Evolutionary conservation across 257 asterid species (phyloP), one percentile per base, ranked within the genome.

Genomic region (Forsythia viridissima): DNA sequence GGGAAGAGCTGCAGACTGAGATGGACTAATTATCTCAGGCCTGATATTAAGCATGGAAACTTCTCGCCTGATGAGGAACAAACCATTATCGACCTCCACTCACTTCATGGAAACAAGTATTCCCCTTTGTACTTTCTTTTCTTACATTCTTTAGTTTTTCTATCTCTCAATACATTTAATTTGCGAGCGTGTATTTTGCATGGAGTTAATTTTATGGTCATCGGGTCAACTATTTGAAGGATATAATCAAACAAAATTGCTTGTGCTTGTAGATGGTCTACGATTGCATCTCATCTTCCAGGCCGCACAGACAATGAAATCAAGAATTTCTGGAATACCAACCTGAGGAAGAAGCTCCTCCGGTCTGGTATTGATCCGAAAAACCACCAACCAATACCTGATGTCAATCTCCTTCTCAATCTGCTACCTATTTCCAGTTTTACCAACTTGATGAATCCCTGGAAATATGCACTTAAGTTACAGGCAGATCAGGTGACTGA

Each of bases 281-380:
- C 78, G 70, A 91, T 89, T 59, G 96, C 96, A 37, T 73, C 84
- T 66, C 85, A 57, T 66, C 94, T 91, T 46, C 92, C 93, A 0
- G 88, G 90, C 18, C 79, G 96, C 48, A 91, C 96, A 5, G 96
- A 91, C 73, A 91, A 91, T 7, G 96, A 91, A 76, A 30, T 30
- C 34, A 30, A 30, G 34, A 30, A 30, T 30, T 30, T 30, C 1
- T 30, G 34, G 34, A 30, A 30, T 30, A 1, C 34, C 34, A 30
- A 30, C 34, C 34, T 30, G 34, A 30, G 34, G 34, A 30, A 30
- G 34, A 30, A 30, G 34, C 34, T 30, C 34, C 34, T 30, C 34
- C 34, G 34, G 1, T 30, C 34, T 30, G 94, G 94, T 15, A 87
- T 91, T 12, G 90, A 91, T 79, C 94, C 92, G 0, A 77, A 55